Percentiles rank a stretch among this genome's conserved stretches.
Evolutionary conservation across 2,329 filamentous ascomycete genomes (phyloP).

Genomic region (Alternaria gaisen): DNA sequence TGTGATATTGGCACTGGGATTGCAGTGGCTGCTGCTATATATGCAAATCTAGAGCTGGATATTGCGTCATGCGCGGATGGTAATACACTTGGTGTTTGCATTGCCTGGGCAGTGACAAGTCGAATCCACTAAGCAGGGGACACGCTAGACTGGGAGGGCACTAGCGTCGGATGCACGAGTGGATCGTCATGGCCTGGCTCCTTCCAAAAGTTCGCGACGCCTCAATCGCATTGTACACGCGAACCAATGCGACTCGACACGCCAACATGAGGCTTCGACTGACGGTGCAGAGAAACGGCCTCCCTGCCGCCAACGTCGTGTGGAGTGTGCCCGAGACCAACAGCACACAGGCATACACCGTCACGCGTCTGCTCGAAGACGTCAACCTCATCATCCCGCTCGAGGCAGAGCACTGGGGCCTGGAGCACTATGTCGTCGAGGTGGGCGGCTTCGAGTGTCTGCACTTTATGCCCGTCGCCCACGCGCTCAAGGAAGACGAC

Average conservation of each 20-base stretch:
- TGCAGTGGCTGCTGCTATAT: background rate
- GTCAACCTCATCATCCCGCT: slow-evolving; percentile 84
- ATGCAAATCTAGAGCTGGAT: background rate
- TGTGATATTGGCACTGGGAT: background rate
- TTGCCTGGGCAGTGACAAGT: background rate
- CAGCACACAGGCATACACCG: slow-evolving; percentile 59
- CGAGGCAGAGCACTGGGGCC: slow-evolving; percentile 81
- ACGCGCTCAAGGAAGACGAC: slow-evolving; percentile 82
- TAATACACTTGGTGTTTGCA: slow-evolving; percentile 8
- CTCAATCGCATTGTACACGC: background rate
- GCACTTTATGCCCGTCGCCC: slow-evolving; percentile 78
- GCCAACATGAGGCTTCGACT: slow-evolving; percentile 50
- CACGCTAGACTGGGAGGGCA: background rate
- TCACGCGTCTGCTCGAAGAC: slow-evolving; percentile 78
- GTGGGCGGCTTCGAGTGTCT: slow-evolving; percentile 82
- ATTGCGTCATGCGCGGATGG: slow-evolving; percentile 10
- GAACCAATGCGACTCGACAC: slow-evolving; percentile 15
- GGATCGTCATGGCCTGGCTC: slow-evolving; percentile 11
- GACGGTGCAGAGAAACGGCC: slow-evolving; percentile 47
- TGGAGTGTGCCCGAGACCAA: slow-evolving; percentile 48
- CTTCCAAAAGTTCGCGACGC: slow-evolving; percentile 17
- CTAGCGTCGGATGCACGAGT: background rate
- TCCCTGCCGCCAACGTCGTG: slow-evolving; percentile 51
- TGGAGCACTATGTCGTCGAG: slow-evolving; percentile 90
- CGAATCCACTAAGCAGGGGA: background rate